phyloP scores from a whole-genome alignment of 331 rosid species.

The Rosa hybrid region DNA sequence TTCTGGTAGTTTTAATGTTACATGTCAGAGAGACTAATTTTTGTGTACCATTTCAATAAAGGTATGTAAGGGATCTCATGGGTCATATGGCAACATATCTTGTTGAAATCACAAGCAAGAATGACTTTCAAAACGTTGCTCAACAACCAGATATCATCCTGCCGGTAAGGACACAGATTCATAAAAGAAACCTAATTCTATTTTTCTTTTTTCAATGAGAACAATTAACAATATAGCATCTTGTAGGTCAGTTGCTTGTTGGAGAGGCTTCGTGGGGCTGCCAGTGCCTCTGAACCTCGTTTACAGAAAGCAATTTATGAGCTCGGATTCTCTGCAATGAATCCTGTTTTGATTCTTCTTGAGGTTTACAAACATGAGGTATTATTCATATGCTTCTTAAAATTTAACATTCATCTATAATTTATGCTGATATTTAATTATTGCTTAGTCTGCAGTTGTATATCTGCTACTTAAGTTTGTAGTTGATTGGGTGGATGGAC shows the following conservation, averaged over 20 bases:
- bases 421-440: constrained; percentile 35
- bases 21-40: constrained; percentile 11
- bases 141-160: constrained; percentile 78
- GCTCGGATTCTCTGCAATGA: constrained; percentile 79
- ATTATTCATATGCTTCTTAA: constrained; percentile 24
- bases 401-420: background rate
- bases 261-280: constrained; percentile 95
- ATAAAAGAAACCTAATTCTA: background rate
- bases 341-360: constrained; percentile 66
- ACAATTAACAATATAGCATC: constrained; percentile 30
- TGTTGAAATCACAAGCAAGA: constrained; percentile 67
- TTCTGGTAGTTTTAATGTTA: constrained; percentile 14
- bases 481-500: constrained; percentile 94
- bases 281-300: constrained; percentile 90
- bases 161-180: constrained; percentile 50
- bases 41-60: constrained; percentile 27
- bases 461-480: constrained; percentile 92
- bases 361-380: constrained; percentile 96
- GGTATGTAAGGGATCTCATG: constrained; percentile 84
- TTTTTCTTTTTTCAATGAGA: background rate
- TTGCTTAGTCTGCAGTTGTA: constrained; percentile 86
- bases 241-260: constrained; percentile 90
- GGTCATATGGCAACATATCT: constrained; percentile 69
- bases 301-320: constrained; percentile 87
- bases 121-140: constrained; percentile 68